phyloP scores from a whole-genome alignment of 2,329 filamentous ascomycete species.

The Nemania sp. region DNA sequence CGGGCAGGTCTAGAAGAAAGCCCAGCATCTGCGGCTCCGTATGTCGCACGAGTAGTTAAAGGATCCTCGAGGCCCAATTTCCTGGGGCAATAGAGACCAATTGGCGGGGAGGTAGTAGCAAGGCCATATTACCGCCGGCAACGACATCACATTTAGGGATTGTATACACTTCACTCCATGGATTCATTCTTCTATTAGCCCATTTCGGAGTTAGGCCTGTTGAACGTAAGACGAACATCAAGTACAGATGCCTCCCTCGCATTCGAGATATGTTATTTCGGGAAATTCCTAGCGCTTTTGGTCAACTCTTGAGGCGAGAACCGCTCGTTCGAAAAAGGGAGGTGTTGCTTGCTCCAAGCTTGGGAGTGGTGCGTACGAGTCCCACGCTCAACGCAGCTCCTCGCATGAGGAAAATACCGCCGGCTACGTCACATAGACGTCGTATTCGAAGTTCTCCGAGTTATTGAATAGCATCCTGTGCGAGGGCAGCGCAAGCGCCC shows the following conservation, averaged over 20 bases:
- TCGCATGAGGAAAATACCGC: constrained; percentile 33
- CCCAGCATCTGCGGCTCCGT: constrained; percentile 35
- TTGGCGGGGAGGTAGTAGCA: neutral
- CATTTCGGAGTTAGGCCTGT: neutral
- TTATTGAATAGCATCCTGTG: neutral
- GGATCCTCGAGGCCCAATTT: constrained; percentile 1
- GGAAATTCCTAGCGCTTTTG: neutral
- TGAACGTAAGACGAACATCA: neutral
- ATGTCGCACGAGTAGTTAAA: constrained; percentile 29
- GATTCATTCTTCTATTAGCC: neutral
- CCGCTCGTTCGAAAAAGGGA: constrained; percentile 6
- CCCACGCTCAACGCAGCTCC: constrained; percentile 34
- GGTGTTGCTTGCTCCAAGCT: constrained; percentile 36
- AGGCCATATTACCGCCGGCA: neutral
- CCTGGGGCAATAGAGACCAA: neutral
- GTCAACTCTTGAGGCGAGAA: neutral
- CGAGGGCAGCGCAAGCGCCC: neutral
- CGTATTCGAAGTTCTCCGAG: neutral
- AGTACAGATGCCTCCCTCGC: constrained; percentile 1
- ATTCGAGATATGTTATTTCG: constrained; percentile 5
- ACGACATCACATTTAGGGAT: neutral
- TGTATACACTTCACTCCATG: neutral
- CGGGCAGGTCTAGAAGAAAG: constrained; percentile 39
- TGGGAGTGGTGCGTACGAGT: constrained; percentile 36
- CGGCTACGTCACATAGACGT: constrained; percentile 4